Conservation (phyloP, 1,139 yeast species). For the Suhomyces coccinellae region DNA sequence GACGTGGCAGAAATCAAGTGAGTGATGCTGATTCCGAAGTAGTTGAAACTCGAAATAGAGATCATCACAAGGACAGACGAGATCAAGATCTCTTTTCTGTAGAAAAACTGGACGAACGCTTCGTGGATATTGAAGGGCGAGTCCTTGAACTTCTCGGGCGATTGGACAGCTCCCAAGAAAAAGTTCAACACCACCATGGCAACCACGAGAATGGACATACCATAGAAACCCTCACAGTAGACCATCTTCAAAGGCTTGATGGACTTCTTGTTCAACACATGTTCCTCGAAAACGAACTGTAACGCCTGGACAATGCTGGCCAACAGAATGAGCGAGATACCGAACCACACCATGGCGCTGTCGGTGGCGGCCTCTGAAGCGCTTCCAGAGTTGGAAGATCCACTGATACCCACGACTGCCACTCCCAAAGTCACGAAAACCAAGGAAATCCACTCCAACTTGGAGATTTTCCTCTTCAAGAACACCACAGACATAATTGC, state of each 20-base stretch:
- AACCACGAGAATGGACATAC: slow-evolving; percentile 47
- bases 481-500: slow-evolving; percentile 70
- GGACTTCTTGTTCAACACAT: slow-evolving; percentile 53
- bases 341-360: slow-evolving; percentile 42
- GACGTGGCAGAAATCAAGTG: slow-evolving; percentile 70
- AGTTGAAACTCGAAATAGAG: slow-evolving; percentile 72
- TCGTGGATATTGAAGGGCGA: slow-evolving; percentile 60
- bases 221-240: slow-evolving; percentile 75
- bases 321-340: slow-evolving; percentile 56
- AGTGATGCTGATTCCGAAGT: slow-evolving; percentile 72
- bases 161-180: slow-evolving; percentile 35
- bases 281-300: slow-evolving; percentile 80
- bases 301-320: slow-evolving; percentile 72
- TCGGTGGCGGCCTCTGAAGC: slow-evolving; percentile 16
- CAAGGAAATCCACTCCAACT: slow-evolving; percentile 70
- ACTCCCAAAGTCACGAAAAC: slow-evolving; percentile 65
- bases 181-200: slow-evolving; percentile 48
- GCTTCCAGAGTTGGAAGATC: slow-evolving; percentile 33
- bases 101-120: slow-evolving; percentile 52
- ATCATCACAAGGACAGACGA: slow-evolving; percentile 68
- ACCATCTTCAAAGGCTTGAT: slow-evolving; percentile 68
- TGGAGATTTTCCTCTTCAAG: slow-evolving; percentile 54
- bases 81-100: slow-evolving; percentile 40
- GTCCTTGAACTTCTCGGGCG: slow-evolving; percentile 34
- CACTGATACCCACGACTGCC: slow-evolving; percentile 72